phyloP scores from a whole-genome alignment of 352 stramenopile genomes.

The Phytopythium mirpurense region DNA sequence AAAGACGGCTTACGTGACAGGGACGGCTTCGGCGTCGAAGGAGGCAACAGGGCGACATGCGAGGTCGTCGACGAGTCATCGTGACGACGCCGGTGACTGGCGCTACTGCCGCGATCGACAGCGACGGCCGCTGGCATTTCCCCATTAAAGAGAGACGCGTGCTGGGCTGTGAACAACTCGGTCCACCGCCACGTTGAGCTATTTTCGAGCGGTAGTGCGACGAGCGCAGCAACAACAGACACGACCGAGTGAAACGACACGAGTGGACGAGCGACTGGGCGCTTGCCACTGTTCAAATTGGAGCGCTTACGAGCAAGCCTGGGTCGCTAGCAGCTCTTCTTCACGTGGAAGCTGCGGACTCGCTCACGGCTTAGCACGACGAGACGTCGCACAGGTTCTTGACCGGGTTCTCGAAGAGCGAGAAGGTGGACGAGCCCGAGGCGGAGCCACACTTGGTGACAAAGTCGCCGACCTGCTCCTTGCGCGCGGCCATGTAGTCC shows the following conservation, averaged over 20 bases:
- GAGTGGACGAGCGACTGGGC: not conserved
- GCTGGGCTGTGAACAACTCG: not conserved
- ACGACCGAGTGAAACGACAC: not conserved
- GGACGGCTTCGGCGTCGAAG: not conserved
- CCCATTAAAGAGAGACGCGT: not conserved
- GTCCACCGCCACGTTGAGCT: not conserved
- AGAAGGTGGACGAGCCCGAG: conserved; percentile 27
- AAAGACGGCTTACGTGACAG: not conserved
- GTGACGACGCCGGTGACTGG: not conserved
- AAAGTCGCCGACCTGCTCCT: conserved; percentile 39
- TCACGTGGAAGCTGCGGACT: not conserved
- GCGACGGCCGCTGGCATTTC: not conserved
- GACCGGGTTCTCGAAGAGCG: conserved; percentile 41
- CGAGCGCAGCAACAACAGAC: not conserved
- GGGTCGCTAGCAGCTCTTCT: conserved; percentile 1
- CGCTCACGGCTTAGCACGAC: conserved; percentile 11
- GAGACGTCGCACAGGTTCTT: conserved; percentile 30
- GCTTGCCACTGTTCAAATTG: not conserved
- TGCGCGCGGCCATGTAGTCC: conserved; percentile 29
- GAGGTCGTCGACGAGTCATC: not conserved
- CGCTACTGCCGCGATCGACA: not conserved
- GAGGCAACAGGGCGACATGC: not conserved
- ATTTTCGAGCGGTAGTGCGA: not conserved
- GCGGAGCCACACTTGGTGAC: conserved; percentile 29
- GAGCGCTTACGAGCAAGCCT: not conserved